Evolutionary conservation across 2,329 filamentous ascomycete species (phyloP).

Genomic region (Cordyceps pruinosa): DNA sequence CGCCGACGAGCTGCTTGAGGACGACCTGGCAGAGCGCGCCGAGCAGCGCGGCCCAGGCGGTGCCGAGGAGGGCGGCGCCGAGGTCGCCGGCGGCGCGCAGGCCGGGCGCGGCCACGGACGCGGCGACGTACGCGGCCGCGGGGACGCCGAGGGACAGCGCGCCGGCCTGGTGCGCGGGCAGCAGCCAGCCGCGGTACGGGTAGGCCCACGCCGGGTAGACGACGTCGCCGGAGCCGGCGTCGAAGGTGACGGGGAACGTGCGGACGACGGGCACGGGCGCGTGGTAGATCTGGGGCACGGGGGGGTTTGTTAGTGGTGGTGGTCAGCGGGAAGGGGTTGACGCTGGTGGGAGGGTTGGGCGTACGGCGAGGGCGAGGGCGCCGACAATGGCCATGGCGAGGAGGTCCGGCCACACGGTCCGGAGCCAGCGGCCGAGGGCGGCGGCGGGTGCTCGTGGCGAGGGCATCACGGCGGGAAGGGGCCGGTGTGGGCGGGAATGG

Average conservation of each 20-base stretch:
- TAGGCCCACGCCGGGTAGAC: slow-evolving; percentile 60
- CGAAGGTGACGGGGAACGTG: slow-evolving; percentile 56
- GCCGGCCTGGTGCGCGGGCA: slow-evolving; percentile 53
- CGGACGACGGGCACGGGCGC: slow-evolving; percentile 48
- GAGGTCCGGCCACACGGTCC: slow-evolving; percentile 51
- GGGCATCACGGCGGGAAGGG: neutral
- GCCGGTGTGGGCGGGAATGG: neutral
- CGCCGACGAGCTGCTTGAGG: slow-evolving; percentile 60
- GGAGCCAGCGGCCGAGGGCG: slow-evolving; percentile 42
- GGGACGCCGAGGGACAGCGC: slow-evolving; percentile 52
- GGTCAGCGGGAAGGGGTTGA: neutral
- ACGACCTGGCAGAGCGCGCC: slow-evolving; percentile 60
- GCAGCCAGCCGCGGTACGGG: slow-evolving; percentile 54
- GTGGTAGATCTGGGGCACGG: slow-evolving; percentile 38
- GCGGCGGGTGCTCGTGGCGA: neutral
- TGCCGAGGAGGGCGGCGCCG: slow-evolving; percentile 56
- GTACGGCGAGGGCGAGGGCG: slow-evolving; percentile 24
- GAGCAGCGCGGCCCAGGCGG: slow-evolving; percentile 51
- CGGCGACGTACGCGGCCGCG: slow-evolving; percentile 46
- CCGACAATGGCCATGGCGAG: slow-evolving; percentile 50
- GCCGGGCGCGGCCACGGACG: slow-evolving; percentile 47
- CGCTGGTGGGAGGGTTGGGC: neutral
- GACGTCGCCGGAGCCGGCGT: slow-evolving; percentile 50
- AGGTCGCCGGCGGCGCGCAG: slow-evolving; percentile 51
- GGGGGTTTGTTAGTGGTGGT: neutral